Percentiles rank a stretch among this genome's conserved stretches.
Conservation (phyloP, 257 asterid species). For the Salvia hispanica region DNA sequence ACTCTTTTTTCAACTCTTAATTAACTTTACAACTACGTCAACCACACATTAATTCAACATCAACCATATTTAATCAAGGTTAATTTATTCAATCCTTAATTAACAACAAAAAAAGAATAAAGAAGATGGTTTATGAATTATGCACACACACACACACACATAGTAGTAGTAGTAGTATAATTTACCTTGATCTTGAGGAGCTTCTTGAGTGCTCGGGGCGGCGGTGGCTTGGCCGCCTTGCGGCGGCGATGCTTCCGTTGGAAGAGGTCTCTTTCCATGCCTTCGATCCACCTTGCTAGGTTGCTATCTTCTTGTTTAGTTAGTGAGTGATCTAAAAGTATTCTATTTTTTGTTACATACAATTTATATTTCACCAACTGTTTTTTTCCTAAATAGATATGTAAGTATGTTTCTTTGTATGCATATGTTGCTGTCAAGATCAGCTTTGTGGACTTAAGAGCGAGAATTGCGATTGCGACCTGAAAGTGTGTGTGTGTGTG, state of each 20-base stretch:
- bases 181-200: slow-evolving; percentile 33
- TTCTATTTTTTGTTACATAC: slow-evolving; percentile 5
- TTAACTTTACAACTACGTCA: slow-evolving; percentile 18
- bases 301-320: background rate
- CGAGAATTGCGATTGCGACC: too few relatives aligned
- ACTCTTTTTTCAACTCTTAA: slow-evolving; percentile 14
- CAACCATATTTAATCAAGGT: too few relatives aligned
- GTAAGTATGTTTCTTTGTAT: background rate
- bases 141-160: too few relatives aligned
- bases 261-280: slow-evolving; percentile 56
- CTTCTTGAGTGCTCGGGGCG: background rate
- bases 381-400: background rate
- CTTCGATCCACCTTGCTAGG: slow-evolving; percentile 53
- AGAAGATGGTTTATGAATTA: too few relatives aligned
- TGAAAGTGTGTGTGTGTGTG: too few relatives aligned
- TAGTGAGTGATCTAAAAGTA: background rate
- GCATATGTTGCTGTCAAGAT: slow-evolving; percentile 20
- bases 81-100: too few relatives aligned
- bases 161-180: too few relatives aligned
- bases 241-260: slow-evolving; percentile 50
- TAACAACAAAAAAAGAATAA: too few relatives aligned
- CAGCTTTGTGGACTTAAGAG: slow-evolving; percentile 1
- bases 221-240: slow-evolving; percentile 4
- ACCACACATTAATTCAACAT: background rate
- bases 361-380: background rate